Base-by-base conservation (phyloP, 2,329 filamentous ascomycete genomes). In the Akanthomyces lecanii region DNA sequence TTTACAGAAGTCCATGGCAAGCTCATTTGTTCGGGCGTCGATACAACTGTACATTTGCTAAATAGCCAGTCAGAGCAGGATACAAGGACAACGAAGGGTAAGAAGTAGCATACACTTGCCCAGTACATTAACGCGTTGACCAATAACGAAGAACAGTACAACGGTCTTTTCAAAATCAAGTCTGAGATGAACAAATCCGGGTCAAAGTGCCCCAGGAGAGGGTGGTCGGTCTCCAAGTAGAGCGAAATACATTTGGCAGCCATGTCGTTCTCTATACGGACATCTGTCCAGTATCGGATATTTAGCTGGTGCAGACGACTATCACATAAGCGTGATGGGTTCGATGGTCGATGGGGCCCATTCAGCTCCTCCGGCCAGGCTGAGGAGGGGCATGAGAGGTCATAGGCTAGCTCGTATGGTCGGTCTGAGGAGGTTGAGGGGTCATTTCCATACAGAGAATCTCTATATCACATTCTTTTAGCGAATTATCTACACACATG, bases 211-310 rank as follows among this genome's bases (percentile, higher is more conserved):
- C 73, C 74, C 14, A 78, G 64, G 1, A 78, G 67, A 0, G 76
- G 75, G 57, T 77, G 74, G 14, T 79, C 76, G 1, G 75, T 77
- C 57, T 70, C 66, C 5, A 77, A 63, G 48, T 77, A 77, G 1
- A 73, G 62, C 2, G 75, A 77, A n/a, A 77, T 73, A 25, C 68
- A 66, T 12, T 66, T 68, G 2, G 70, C 71, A n/a, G 73, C 72
- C 14, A 73, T 63, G 5, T 72, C 67, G 51, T 72, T 67, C 0
- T 67, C 51, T 5, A 77, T 66, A 6, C 64, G 44, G 5, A 76
- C 69, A 30, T 72, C 63, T 16, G 77, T 76, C 77, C 77, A 75
- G 61, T 69, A 69, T 12, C 60, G 33, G 40, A 78, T 72, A 3
- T 71, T 56, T 1, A 77, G 65, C 1, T 67, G 23, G 4, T 51